Percentiles rank a stretch among this genome's conserved stretches.
Evolutionary conservation across 148 eudicot species (phyloP).

Genomic region (Simmondsia chinensis): DNA sequence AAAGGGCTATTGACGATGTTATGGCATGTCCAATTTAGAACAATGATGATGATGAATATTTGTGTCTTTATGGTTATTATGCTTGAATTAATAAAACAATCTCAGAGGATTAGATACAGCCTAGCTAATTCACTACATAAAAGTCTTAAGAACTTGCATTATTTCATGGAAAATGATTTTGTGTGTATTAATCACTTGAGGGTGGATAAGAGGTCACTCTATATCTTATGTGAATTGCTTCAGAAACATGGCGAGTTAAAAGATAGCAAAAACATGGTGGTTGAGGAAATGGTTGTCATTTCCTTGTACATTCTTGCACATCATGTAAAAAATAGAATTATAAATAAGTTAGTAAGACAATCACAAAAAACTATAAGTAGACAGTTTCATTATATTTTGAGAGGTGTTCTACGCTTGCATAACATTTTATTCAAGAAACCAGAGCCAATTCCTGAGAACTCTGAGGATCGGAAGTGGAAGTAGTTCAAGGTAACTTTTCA

Average conservation of each 20-base stretch:
- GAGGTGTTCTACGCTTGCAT: constrained; percentile 2
- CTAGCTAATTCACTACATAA: no score
- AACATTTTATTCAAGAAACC: constrained; percentile 1
- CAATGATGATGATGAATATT: no score
- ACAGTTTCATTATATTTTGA: constrained; percentile 1
- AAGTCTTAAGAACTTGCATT: no score
- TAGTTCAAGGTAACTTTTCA: constrained; percentile 14
- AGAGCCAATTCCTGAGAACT: constrained; percentile 9
- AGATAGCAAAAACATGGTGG: constrained; percentile 2
- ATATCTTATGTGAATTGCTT: constrained; percentile 2
- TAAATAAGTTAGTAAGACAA: not conserved
- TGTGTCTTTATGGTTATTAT: no score
- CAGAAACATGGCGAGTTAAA: constrained; percentile 2
- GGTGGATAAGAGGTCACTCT: constrained; percentile 9
- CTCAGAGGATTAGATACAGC: no score
- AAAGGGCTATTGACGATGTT: no score
- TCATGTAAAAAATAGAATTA: not conserved
- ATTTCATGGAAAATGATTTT: no score
- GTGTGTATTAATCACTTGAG: constrained; percentile 7
- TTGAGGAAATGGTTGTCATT: constrained; percentile 13
- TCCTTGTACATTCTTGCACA: no score
- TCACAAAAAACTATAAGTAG: constrained; percentile 11
- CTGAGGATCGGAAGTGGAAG: constrained; percentile 9
- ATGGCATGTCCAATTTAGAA: no score
- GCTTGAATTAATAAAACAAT: no score